Conservation (phyloP, 2,329 filamentous ascomycete species). For the Coniochaeta sp. region DNA sequence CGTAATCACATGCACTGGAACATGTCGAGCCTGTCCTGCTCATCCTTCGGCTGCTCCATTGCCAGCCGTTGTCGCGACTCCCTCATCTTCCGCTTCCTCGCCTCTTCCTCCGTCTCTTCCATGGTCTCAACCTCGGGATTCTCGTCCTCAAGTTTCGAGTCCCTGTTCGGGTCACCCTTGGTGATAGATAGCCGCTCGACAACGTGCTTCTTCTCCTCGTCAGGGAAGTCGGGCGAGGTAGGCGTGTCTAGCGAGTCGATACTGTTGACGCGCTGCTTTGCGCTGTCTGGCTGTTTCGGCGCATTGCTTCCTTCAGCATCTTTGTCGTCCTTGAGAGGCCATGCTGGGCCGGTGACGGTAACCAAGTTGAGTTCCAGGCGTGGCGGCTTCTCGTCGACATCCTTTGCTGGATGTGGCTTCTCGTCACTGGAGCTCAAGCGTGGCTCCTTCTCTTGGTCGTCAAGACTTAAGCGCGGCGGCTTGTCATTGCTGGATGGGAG, state of each 20-base stretch:
- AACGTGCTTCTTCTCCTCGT: conserved; percentile 2
- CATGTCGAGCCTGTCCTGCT: neutral
- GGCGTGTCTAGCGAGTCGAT: neutral
- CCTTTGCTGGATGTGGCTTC: neutral
- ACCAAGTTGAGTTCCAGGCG: neutral
- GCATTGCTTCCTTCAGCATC: neutral
- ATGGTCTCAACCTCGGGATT: neutral
- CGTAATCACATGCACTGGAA: conserved; percentile 1
- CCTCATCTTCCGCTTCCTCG: neutral
- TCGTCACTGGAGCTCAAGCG: neutral
- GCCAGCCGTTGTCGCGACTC: neutral
- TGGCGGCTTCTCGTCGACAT: neutral
- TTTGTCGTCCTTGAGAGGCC: neutral
- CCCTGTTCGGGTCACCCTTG: neutral
- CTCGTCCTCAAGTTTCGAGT: neutral
- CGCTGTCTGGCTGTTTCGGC: neutral
- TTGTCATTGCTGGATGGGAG: neutral
- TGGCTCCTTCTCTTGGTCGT: neutral
- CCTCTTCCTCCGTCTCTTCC: neutral
- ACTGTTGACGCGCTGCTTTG: neutral
- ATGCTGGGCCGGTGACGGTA: neutral
- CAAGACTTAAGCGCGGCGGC: neutral
- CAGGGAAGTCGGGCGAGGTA: neutral
- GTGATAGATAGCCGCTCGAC: neutral
- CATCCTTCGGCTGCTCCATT: neutral